These are phyloP conservation scores for Flaveria floridana DNA, from an alignment of 140 eudicot species.

Conservation along the genomic window DNA sequence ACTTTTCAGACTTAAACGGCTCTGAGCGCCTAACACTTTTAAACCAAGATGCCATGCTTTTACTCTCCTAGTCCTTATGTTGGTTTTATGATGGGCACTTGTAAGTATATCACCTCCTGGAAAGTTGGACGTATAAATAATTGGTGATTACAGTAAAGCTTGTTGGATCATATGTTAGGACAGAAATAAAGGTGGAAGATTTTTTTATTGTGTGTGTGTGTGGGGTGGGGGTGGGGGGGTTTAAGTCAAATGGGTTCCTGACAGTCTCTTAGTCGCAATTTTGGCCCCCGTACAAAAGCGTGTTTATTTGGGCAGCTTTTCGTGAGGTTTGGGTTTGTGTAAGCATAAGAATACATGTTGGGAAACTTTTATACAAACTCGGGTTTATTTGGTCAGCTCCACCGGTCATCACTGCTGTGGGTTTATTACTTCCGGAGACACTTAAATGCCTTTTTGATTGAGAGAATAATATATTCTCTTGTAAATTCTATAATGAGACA, in stretches of 20 bases:
- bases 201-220: neutral
- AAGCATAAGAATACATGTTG: neutral
- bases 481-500: neutral
- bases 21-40: too few species aligned
- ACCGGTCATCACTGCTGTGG: neutral
- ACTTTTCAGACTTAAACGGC: too few species aligned
- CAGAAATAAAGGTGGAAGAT: neutral
- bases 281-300: neutral
- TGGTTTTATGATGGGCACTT: neutral
- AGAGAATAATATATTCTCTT: neutral
- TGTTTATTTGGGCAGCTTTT: neutral
- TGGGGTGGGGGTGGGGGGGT: neutral
- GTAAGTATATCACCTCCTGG: conserved; percentile 2
- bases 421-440: neutral
- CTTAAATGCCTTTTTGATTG: too few species aligned
- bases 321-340: neutral
- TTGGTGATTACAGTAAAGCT: neutral
- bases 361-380: too few species aligned
- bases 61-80: neutral
- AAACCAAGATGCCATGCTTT: neutral
- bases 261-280: neutral
- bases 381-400: too few species aligned
- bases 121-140: neutral
- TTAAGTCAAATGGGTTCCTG: neutral
- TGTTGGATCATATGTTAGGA: conserved; percentile 14